phyloP scores from a whole-genome alignment of 1,139 yeast species.

The Taphrina wiesneri region DNA sequence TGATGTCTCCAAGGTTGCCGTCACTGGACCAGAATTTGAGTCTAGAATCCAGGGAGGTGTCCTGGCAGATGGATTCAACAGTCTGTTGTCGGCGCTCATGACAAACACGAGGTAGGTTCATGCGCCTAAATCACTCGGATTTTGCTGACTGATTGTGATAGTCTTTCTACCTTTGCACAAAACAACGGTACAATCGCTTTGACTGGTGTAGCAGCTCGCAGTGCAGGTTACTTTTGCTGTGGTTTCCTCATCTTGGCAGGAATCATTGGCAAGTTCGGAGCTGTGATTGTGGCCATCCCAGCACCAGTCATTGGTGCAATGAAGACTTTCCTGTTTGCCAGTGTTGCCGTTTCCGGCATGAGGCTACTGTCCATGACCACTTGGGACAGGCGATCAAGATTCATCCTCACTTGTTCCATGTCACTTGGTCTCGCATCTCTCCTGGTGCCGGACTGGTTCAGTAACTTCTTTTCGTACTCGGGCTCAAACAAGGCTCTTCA shows the following conservation, averaged over 20 bases:
- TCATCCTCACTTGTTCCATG: slow-evolving; percentile 72
- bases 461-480: slow-evolving; percentile 67
- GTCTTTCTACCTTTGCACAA: slow-evolving; percentile 75
- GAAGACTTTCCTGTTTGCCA: slow-evolving; percentile 84
- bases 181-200: slow-evolving; percentile 90
- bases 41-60: slow-evolving; percentile 90
- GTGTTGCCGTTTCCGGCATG: slow-evolving; percentile 87
- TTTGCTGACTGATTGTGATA: neutral
- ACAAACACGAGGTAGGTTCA: slow-evolving; percentile 65
- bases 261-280: slow-evolving; percentile 82
- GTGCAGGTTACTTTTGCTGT: slow-evolving; percentile 87
- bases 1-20: slow-evolving; percentile 81
- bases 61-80: slow-evolving; percentile 73
- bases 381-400: slow-evolving; percentile 84
- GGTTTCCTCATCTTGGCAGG: slow-evolving; percentile 83
- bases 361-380: slow-evolving; percentile 69
- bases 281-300: slow-evolving; percentile 83
- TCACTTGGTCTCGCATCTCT: slow-evolving; percentile 79
- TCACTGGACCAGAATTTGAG: slow-evolving; percentile 77
- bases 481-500: slow-evolving; percentile 64
- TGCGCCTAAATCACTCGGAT: slow-evolving; percentile 83
- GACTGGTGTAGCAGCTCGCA: slow-evolving; percentile 84
- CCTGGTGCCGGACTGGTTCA: slow-evolving; percentile 75
- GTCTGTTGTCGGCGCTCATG: slow-evolving; percentile 66
- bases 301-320: slow-evolving; percentile 84